These are phyloP conservation scores for Mucor velutinosus DNA, from an alignment of 371 early-diverging fungal genomes.

Conservation along the genomic window DNA sequence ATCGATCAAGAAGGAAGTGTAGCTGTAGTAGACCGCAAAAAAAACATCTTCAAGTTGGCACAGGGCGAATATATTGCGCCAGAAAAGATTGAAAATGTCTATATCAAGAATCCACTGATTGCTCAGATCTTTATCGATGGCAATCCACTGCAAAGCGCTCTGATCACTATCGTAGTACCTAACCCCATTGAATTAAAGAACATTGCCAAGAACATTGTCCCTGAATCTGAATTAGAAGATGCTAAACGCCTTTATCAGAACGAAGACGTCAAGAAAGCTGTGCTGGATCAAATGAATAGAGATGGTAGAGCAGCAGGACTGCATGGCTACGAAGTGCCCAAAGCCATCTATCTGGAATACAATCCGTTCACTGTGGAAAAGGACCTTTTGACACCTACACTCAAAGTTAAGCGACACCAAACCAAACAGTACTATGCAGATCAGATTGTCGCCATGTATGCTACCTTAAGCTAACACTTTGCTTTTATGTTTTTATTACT, in stretches of 20 bases:
- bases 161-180: conserved; percentile 90
- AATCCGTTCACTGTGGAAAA: conserved; percentile 64
- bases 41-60: conserved; percentile 96
- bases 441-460: conserved; percentile 69
- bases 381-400: conserved; percentile 64
- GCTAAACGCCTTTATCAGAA: conserved; percentile 49
- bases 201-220: conserved; percentile 43
- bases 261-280: conserved; percentile 57
- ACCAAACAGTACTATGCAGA: conserved; percentile 63
- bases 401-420: conserved; percentile 79
- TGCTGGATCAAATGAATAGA: conserved; percentile 62
- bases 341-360: conserved; percentile 53
- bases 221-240: conserved; percentile 29
- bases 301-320: conserved; percentile 56
- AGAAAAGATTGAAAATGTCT: conserved; percentile 89
- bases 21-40: conserved; percentile 93
- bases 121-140: conserved; percentile 81
- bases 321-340: conserved; percentile 58
- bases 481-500: neutral
- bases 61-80: conserved; percentile 97
- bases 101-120: conserved; percentile 54
- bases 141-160: conserved; percentile 74
- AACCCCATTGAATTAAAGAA: conserved; percentile 57
- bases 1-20: conserved; percentile 67
- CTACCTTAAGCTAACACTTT: conserved; percentile 12